Evolutionary conservation across 1,139 yeast genomes (phyloP).

Genomic region (Protomyces pachydermus): DNA sequence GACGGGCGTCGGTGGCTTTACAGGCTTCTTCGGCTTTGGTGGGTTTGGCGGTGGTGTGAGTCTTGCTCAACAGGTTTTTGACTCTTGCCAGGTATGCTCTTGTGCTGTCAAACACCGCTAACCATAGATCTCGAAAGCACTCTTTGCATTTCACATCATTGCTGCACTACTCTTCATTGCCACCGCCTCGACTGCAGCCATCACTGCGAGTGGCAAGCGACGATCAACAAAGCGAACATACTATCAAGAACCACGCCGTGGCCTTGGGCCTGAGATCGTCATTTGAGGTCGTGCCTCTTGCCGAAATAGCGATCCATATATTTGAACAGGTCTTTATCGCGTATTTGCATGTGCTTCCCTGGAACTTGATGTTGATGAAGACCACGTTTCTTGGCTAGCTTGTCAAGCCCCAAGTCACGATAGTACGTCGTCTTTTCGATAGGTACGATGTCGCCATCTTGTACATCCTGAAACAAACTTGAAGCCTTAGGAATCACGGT

Average conservation of each 20-base stretch:
- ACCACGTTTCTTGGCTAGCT: constrained; percentile 44
- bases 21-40: background rate
- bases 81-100: constrained; percentile 12
- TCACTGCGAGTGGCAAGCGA: constrained; percentile 1
- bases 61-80: constrained; percentile 18
- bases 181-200: constrained; percentile 8
- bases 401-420: constrained; percentile 57
- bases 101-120: background rate
- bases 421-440: constrained; percentile 49
- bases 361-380: constrained; percentile 52
- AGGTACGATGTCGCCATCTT: constrained; percentile 48
- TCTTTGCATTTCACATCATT: constrained; percentile 15
- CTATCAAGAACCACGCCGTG: background rate
- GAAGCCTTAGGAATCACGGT: constrained; percentile 65
- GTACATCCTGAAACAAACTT: constrained; percentile 49
- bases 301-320: constrained; percentile 14
- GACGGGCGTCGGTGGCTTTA: background rate
- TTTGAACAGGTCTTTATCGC: constrained; percentile 1
- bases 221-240: background rate
- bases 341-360: constrained; percentile 63
- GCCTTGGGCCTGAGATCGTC: background rate
- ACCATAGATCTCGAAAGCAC: constrained; percentile 6
- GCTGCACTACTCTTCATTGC: constrained; percentile 7
- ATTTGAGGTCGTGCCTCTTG: background rate
- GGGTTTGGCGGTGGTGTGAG: background rate